Conservation (phyloP, 352 stramenopile genomes). For the Globisporangium sylvaticum region DNA sequence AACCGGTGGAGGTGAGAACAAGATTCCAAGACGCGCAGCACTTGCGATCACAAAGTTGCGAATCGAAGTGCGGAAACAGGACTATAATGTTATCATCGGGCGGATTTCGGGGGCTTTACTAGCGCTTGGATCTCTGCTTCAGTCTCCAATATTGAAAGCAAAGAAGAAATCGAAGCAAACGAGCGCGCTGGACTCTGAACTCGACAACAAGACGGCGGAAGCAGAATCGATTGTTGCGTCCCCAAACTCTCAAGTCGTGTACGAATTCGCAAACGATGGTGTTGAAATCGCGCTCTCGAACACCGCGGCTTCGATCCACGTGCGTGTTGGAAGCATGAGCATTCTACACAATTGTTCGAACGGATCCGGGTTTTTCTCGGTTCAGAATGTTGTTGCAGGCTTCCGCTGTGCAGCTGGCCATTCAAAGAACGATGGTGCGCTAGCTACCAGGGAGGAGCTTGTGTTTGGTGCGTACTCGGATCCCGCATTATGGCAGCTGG, state of each 20-base stretch:
- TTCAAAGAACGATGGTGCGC: neutral
- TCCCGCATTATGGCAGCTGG: constrained; percentile 65
- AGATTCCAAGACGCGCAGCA: constrained; percentile 20
- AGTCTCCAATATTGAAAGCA: neutral
- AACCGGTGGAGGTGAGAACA: neutral
- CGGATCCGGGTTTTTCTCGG: constrained; percentile 30
- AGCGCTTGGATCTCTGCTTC: neutral
- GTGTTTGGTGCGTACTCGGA: constrained; percentile 65
- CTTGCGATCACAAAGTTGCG: constrained; percentile 28
- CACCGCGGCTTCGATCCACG: constrained; percentile 36
- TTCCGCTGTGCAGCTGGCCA: constrained; percentile 20
- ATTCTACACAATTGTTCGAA: constrained; percentile 25
- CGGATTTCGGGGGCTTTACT: neutral
- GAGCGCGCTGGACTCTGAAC: neutral
- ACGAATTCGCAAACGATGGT: constrained; percentile 43
- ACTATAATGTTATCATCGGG: constrained; percentile 22
- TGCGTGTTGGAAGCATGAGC: constrained; percentile 47
- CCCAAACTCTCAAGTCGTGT: neutral
- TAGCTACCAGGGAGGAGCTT: constrained; percentile 43
- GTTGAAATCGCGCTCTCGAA: constrained; percentile 42
- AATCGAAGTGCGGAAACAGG: constrained; percentile 24
- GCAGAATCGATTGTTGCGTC: neutral
- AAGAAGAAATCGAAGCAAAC: neutral
- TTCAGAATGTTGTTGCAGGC: constrained; percentile 65
- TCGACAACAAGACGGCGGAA: neutral